Percentiles rank a stretch among this genome's conserved stretches.
Conservation (phyloP, 2,329 filamentous ascomycete species). For the Herpotrichia juniperi region DNA sequence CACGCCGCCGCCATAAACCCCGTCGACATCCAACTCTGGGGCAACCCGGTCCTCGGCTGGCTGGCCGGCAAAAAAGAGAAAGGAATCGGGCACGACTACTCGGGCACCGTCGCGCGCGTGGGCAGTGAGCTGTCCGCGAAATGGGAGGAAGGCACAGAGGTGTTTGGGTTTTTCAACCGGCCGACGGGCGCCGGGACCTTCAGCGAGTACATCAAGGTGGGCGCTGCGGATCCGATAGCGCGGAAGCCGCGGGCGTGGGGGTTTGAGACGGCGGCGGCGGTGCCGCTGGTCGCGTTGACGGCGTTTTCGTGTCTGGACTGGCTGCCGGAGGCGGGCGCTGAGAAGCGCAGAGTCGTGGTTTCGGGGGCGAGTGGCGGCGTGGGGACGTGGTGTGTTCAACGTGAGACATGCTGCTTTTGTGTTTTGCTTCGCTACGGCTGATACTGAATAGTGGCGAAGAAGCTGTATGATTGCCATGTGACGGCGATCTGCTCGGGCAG, state of each 20-base stretch:
- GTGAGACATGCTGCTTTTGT: slow-evolving; percentile 48
- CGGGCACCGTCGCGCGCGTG: slow-evolving; percentile 48
- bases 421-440: slow-evolving; percentile 53
- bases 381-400: slow-evolving; percentile 44
- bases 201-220: slow-evolving; percentile 27
- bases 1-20: slow-evolving; percentile 55
- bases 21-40: slow-evolving; percentile 48
- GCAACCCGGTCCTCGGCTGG: slow-evolving; percentile 34
- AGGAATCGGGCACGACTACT: slow-evolving; percentile 54
- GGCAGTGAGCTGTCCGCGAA: slow-evolving; percentile 20
- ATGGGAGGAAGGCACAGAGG: slow-evolving; percentile 30
- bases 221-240: slow-evolving; percentile 28
- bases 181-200: slow-evolving; percentile 34
- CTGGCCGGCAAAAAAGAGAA: slow-evolving; percentile 33
- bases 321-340: slow-evolving; percentile 20
- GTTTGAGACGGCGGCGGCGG: slow-evolving; percentile 31
- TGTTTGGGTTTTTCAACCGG: slow-evolving; percentile 29
- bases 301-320: slow-evolving; percentile 41
- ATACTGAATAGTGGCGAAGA: slow-evolving; percentile 37
- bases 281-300: slow-evolving; percentile 48
- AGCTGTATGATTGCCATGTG: slow-evolving; percentile 47
- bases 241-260: slow-evolving; percentile 26
- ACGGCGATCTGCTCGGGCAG: slow-evolving; percentile 56
- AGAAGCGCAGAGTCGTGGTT: slow-evolving; percentile 29
- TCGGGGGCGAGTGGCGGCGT: slow-evolving; percentile 40